phyloP scores from a whole-genome alignment of 495 filamentous ascomycete species.

The Talaromyces ruber region DNA sequence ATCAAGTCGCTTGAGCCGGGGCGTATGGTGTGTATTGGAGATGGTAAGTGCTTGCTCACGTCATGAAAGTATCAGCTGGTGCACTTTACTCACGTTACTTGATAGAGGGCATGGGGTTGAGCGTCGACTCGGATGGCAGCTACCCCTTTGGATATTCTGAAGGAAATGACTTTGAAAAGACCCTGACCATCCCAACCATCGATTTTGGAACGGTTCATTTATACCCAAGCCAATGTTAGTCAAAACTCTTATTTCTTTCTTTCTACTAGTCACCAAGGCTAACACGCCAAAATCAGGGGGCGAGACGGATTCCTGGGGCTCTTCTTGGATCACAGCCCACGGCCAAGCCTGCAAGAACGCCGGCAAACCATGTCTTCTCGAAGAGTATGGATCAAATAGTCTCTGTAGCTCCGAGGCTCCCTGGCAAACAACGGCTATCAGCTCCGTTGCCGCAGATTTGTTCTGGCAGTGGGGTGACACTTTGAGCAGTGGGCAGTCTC shows the following conservation, averaged over 20 bases:
- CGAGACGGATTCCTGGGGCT: constrained; percentile 33
- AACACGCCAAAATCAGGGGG: constrained; percentile 28
- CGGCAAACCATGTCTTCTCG: constrained; percentile 59
- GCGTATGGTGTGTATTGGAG: constrained; percentile 57
- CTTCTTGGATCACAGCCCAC: constrained; percentile 54
- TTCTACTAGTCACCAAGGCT: background rate
- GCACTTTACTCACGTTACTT: background rate
- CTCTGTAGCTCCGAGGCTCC: constrained; percentile 36
- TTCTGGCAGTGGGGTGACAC: constrained; percentile 60
- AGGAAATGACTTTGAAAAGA: constrained; percentile 51
- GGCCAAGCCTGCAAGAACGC: constrained; percentile 43
- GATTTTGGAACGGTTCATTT: constrained; percentile 56
- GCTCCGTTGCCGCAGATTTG: constrained; percentile 45
- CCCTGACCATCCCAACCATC: constrained; percentile 43
- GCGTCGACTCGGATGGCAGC: constrained; percentile 29
- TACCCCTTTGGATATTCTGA: constrained; percentile 49
- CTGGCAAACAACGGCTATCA: constrained; percentile 52
- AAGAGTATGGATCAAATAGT: constrained; percentile 54
- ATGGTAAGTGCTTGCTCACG: constrained; percentile 17
- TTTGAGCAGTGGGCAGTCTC: constrained; percentile 45
- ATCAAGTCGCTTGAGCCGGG: constrained; percentile 50
- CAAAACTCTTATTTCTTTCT: background rate
- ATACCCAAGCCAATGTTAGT: constrained; percentile 32
- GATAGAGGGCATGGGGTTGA: constrained; percentile 19
- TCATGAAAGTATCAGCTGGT: background rate